These are phyloP conservation scores for Cyclotella atomus DNA, from an alignment of 108 stramenopile species.

Conservation along the genomic window DNA sequence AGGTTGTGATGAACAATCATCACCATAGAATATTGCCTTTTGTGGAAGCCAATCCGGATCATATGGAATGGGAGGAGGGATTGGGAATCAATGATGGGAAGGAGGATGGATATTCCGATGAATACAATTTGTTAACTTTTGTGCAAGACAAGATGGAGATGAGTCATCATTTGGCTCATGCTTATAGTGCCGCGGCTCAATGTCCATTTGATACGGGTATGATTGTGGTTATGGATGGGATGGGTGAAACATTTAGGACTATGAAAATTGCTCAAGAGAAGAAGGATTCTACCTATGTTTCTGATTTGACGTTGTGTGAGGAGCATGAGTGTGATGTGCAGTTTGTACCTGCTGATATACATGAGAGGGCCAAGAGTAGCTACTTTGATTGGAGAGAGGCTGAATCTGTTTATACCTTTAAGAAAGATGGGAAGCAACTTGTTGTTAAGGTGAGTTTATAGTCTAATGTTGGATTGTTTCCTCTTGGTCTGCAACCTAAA, in stretches of 20 bases:
- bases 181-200: constrained; percentile 88
- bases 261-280: constrained; percentile 63
- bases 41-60: constrained; percentile 51
- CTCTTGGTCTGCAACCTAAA: background rate
- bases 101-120: constrained; percentile 74
- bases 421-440: constrained; percentile 41
- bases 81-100: constrained; percentile 74
- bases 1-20: constrained; percentile 95
- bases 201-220: constrained; percentile 82
- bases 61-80: constrained; percentile 85
- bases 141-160: constrained; percentile 66
- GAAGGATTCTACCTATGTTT: constrained; percentile 68
- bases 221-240: constrained; percentile 95
- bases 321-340: constrained; percentile 51
- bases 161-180: constrained; percentile 96
- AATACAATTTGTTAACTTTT: constrained; percentile 64
- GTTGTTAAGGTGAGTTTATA: constrained; percentile 29
- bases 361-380: constrained; percentile 47
- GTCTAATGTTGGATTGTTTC: background rate
- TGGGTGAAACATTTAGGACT: constrained; percentile 90
- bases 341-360: constrained; percentile 78
- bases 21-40: constrained; percentile 89
- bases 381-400: constrained; percentile 92
- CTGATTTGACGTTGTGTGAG: constrained; percentile 66
- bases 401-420: constrained; percentile 88